Evolutionary conservation across 2,329 filamentous ascomycete species (phyloP).

Genomic region (Colletotrichum zoysiae): DNA sequence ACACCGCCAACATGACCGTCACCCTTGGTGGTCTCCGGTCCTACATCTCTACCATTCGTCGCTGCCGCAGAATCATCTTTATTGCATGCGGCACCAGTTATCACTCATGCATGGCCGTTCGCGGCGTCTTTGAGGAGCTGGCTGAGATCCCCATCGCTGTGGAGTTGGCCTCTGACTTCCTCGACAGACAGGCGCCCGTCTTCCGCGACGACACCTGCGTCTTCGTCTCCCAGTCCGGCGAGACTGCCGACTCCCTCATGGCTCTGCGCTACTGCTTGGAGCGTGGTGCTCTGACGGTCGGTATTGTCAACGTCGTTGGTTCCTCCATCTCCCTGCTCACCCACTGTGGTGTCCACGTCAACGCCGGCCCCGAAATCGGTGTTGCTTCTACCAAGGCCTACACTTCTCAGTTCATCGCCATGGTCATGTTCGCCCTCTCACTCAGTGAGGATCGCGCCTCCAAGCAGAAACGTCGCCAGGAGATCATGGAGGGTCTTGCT

Average conservation of each 20-base stretch:
- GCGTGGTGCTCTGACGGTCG: slow-evolving; percentile 95
- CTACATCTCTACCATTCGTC: slow-evolving; percentile 95
- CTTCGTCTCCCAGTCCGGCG: slow-evolving; percentile 98
- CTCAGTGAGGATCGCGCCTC: slow-evolving; percentile 96
- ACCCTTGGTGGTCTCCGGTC: slow-evolving; percentile 95
- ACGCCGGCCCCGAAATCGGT: slow-evolving; percentile 98
- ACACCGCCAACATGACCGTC: slow-evolving; percentile 92
- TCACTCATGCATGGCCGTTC: slow-evolving; percentile 99
- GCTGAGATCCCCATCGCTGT: slow-evolving; percentile 98
- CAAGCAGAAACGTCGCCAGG: slow-evolving; percentile 90
- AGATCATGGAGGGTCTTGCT: slow-evolving; percentile 94
- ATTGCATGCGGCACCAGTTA: slow-evolving; percentile 98
- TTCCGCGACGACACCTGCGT: slow-evolving; percentile 99
- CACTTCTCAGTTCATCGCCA: slow-evolving; percentile 98
- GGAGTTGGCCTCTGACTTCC: slow-evolving; percentile 97
- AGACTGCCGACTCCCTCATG: slow-evolving; percentile 98
- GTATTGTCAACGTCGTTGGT: slow-evolving; percentile 98
- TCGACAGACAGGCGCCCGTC: slow-evolving; percentile 94
- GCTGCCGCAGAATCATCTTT: slow-evolving; percentile 97
- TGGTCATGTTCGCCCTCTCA: slow-evolving; percentile 99
- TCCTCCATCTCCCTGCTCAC: slow-evolving; percentile 99
- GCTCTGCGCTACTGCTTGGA: slow-evolving; percentile 98
- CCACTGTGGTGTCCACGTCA: slow-evolving; percentile 99
- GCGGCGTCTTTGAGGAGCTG: slow-evolving; percentile 96
- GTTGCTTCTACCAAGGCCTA: slow-evolving; percentile 99